Evolutionary conservation across 257 asterid species (phyloP).

Genomic region (Datura wrightii): DNA sequence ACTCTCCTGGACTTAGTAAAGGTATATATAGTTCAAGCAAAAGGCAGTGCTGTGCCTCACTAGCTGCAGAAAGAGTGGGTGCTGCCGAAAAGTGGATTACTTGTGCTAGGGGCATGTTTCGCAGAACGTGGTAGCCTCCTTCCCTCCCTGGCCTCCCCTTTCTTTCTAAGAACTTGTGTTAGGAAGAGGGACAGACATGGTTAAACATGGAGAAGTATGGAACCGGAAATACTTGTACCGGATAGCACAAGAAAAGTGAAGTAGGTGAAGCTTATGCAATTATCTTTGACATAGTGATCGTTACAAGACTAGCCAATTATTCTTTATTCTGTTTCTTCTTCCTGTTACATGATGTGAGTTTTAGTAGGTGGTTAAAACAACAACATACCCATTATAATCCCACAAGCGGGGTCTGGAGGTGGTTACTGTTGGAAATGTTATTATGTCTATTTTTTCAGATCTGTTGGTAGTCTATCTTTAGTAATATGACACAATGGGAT

Average conservation of each 20-base stretch:
- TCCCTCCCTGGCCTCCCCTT: background rate
- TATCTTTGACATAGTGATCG: background rate
- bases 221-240: background rate
- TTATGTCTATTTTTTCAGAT: background rate
- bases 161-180: background rate
- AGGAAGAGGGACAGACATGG: background rate
- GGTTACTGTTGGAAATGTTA: constrained; percentile 13
- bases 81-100: background rate
- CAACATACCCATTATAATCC: too few species aligned
- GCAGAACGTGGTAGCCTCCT: background rate
- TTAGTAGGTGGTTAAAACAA: too few species aligned
- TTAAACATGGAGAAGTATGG: constrained; percentile 14
- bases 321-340: constrained; percentile 13
- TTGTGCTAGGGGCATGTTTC: background rate
- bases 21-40: constrained; percentile 3
- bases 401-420: too few species aligned
- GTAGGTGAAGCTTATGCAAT: background rate
- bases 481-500: background rate
- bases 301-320: background rate
- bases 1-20: background rate
- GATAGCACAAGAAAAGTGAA: constrained; percentile 15
- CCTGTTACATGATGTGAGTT: background rate
- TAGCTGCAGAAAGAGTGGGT: constrained; percentile 21
- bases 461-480: constrained; percentile 6
- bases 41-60: constrained; percentile 14